phyloP scores from a whole-genome alignment of 331 rosid genomes.

The Prunus yedoensis region DNA sequence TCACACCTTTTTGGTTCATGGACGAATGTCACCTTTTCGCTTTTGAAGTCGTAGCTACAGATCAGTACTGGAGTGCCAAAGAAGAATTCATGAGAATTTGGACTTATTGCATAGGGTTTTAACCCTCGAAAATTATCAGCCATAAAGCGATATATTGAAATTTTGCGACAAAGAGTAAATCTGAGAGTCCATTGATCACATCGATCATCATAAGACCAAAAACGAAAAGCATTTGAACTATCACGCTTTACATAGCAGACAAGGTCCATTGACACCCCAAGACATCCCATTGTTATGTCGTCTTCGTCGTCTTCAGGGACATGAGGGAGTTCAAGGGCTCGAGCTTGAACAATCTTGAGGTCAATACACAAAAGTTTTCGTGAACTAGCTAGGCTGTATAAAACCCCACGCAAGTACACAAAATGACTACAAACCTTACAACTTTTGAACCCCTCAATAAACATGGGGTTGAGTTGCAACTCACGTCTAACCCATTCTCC shows the following conservation, averaged over 20 bases:
- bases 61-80: too few relatives aligned
- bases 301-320: not conserved
- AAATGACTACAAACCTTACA: not conserved
- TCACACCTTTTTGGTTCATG: too few relatives aligned
- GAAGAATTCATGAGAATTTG: too few relatives aligned
- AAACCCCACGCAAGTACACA: not conserved
- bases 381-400: not conserved
- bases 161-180: too few relatives aligned
- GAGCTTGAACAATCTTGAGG: not conserved
- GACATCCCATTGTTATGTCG: not conserved
- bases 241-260: not conserved
- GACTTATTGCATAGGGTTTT: too few relatives aligned
- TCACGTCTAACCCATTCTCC: not conserved
- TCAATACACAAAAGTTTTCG: not conserved
- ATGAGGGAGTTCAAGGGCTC: not conserved
- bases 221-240: not conserved
- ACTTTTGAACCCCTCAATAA: not conserved
- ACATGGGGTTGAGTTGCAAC: not conserved
- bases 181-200: not conserved
- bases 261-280: not conserved
- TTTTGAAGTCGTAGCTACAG: too few relatives aligned
- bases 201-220: not conserved
- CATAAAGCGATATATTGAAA: too few relatives aligned
- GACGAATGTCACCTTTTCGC: too few relatives aligned
- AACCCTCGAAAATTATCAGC: too few relatives aligned